Base-by-base conservation (phyloP, 1,284 basidiomycete genomes). In the Leccinum griseonigrum region DNA sequence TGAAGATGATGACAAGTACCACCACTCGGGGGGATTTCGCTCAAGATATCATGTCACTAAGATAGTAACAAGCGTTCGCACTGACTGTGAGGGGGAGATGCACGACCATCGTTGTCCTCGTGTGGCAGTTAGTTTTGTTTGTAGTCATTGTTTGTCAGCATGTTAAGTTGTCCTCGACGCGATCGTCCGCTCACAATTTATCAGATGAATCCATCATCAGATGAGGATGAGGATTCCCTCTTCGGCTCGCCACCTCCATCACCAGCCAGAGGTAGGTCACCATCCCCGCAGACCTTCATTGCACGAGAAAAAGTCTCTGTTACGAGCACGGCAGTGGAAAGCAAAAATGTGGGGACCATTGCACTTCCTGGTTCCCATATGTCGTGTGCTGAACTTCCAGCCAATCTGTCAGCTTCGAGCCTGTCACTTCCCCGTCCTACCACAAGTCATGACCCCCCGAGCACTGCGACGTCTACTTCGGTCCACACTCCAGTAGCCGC, bases 341-440 rank as follows among this genome's bases (percentile, higher is more conserved):
- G 76, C 81, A 79, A 91, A 90, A 91, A 92, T 84, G 90, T 92
- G 90, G 90, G 90, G 90, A 88, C 90, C 89, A 91, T 91, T 92
- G 90, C 90, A 92, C 90, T 91, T 90, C 88, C 89, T 91, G 90
- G 90, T 86, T 90, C 88, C 89, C 90, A 90, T 81, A 74, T 74
- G 72, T 81, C 80, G 77, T 80, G 80, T 88, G 88, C 88, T 92
- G 87, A 92, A 91, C 82, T 86, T 80, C 81, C 87, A 78, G 81
- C 85, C 78, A 78, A 83, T 80, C 84, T 85, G 84, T 77, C 88
- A 90, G 88, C 84, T 79, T 64, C 68, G 66, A 71, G 67, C 56
- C 63, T 66, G 66, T 68, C 66, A 58, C 71, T 74, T 77, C 69
- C 63, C n/a, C 56, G 31, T 54, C 57, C 60, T 36, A 43, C 46